Percentiles rank a stretch among this genome's conserved stretches.
Conservation (phyloP, 768 basidiomycete species). For the Boletus rubroflammeus region DNA sequence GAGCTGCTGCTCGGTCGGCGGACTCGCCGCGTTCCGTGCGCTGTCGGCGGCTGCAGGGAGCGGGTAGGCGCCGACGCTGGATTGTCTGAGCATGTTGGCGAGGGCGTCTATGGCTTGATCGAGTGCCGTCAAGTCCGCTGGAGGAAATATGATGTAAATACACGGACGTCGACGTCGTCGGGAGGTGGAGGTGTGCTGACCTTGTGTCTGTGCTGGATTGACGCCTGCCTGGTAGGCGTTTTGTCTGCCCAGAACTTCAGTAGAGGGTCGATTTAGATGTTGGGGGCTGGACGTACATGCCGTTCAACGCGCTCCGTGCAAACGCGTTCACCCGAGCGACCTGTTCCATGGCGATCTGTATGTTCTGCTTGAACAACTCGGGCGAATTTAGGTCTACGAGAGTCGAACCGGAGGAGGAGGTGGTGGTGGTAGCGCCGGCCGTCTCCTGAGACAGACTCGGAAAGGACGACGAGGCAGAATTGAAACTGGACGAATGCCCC, state of each 20-base stretch:
- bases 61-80: slow-evolving; percentile 67
- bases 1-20: slow-evolving; percentile 46
- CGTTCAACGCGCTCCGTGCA: slow-evolving; percentile 45
- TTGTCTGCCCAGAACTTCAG: slow-evolving; percentile 37
- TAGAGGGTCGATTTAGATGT: too few relatives aligned
- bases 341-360: slow-evolving; percentile 46
- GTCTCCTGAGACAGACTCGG: slow-evolving; percentile 29
- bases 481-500: slow-evolving; percentile 6
- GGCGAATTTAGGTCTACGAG: slow-evolving; percentile 54
- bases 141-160: not conserved
- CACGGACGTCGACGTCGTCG: not conserved
- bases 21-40: slow-evolving; percentile 7
- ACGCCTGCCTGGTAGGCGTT: slow-evolving; percentile 57
- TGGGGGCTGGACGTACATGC: slow-evolving; percentile 44
- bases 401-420: not conserved
- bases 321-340: slow-evolving; percentile 46
- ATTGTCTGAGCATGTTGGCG: slow-evolving; percentile 47
- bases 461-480: slow-evolving; percentile 12
- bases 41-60: slow-evolving; percentile 33
- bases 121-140: slow-evolving; percentile 50
- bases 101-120: slow-evolving; percentile 47
- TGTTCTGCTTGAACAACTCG: slow-evolving; percentile 58
- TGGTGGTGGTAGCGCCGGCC: not conserved
- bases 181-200: slow-evolving; percentile 38
- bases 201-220: slow-evolving; percentile 52